Evolutionary conservation across 306 rosid species (phyloP), one percentile per base, ranked within the genome.

Genomic region (Psophocarpus tetragonolobus): DNA sequence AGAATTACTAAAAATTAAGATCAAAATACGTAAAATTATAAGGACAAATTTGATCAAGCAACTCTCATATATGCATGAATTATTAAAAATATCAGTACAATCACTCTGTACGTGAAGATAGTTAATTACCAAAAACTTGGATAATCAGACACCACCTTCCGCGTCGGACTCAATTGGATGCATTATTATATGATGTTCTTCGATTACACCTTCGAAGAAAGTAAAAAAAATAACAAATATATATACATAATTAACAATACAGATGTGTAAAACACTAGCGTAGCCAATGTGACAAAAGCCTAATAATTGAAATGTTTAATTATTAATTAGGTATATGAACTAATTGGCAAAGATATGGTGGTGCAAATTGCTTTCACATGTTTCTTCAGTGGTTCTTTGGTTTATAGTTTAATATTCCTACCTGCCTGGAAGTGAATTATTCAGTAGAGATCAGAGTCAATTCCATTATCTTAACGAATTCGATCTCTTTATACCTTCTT

Each of bases 361-460:
- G 23, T 63, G 53, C 8, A 24, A 29, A 61, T 41, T 35, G 72
- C 33, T 44, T 29, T 50, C 74, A 50, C 50, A 39, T 73, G 53
- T 66, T 65, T 71, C 6, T 9, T n/a, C 47, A 26, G 6, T 60
- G 58, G 36, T 71, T 23, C 35, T 38, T 44, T 29, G 21, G 20
- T 73, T 36, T 73, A 36, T 26, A 47, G 26, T 71, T 61, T 79
- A 51, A 51, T 51, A 80, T 80, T 29, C 75, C 80, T 73, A 65
- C 42, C 39, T 10, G 6, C 15, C 17, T 1, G 80, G 63, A 80
- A 73, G 80, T 73, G 62, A 71, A 79, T n/a, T n/a, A 71, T 62
- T 72, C 36, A 61, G 27, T 62, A 50, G 14, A 71, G 47, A 79
- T 71, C 67, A 58, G 23, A 62, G 26, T 62, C 48, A 64, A 4